A percentile compares a stretch with the other conserved stretches of the same genome.
phyloP scores from a whole-genome alignment of 2,329 filamentous ascomycete species.

The Stagonosporopsis rhizophila region DNA sequence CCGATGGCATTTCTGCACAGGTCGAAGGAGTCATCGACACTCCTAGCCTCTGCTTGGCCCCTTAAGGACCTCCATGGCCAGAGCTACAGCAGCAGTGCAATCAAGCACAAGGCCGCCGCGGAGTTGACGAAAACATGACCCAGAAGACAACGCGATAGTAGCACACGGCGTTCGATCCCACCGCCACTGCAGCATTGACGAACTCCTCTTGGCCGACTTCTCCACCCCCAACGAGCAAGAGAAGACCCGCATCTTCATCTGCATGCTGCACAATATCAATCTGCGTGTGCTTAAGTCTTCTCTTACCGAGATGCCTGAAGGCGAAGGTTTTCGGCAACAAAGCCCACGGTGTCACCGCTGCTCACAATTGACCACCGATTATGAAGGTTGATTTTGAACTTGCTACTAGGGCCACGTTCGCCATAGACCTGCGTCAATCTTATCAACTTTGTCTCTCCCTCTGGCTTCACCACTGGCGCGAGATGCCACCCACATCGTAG shows the following conservation, averaged over 20 bases:
- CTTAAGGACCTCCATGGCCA: too few relatives aligned
- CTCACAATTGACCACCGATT: not conserved
- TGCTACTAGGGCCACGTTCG: not conserved
- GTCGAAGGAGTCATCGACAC: too few relatives aligned
- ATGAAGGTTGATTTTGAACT: not conserved
- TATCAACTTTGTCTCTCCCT: not conserved
- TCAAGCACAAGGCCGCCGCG: too few relatives aligned
- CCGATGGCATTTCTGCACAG: too few relatives aligned
- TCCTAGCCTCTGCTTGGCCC: too few relatives aligned
- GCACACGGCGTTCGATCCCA: too few relatives aligned
- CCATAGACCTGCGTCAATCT: not conserved
- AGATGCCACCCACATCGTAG: not conserved
- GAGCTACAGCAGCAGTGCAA: too few relatives aligned
- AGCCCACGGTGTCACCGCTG: too few relatives aligned
- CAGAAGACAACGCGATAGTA: too few relatives aligned
- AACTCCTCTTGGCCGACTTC: constrained; percentile 11
- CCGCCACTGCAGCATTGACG: too few relatives aligned
- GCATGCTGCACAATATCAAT: constrained; percentile 28
- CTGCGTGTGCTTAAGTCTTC: constrained; percentile 12
- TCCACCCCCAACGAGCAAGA: constrained; percentile 20
- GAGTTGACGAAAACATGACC: too few relatives aligned
- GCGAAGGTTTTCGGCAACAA: not conserved
- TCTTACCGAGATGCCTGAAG: not conserved
- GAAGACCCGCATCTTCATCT: constrained; percentile 24
- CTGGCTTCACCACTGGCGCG: not conserved